Evolutionary conservation across 106 monocot genomes (phyloP).

Genomic region (Allium fistulosum): DNA sequence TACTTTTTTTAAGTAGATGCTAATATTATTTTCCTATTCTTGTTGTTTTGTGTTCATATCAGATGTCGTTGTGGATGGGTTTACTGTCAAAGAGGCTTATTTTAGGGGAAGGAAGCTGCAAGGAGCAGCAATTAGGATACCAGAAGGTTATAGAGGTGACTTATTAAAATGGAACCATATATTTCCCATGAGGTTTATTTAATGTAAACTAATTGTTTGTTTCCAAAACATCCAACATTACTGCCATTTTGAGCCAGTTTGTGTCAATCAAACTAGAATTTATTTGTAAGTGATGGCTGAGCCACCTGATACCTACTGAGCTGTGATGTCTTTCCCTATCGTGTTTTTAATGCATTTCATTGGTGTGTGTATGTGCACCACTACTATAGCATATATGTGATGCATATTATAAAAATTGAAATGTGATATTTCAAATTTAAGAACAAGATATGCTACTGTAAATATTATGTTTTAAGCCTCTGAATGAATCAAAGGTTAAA

Average conservation of each 20-base stretch:
- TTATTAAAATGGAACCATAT: neutral
- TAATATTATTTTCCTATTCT: too few relatives aligned
- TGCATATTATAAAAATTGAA: too few relatives aligned
- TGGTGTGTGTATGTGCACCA: too few relatives aligned
- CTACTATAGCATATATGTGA: too few relatives aligned
- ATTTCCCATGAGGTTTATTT: neutral
- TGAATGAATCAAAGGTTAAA: too few relatives aligned
- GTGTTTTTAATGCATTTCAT: too few relatives aligned
- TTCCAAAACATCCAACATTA: too few relatives aligned
- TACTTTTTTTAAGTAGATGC: neutral
- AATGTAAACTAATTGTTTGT: neutral
- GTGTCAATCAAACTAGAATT: neutral
- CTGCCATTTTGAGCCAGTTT: neutral
- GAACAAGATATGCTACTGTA: too few relatives aligned
- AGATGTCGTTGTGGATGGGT: slow-evolving; percentile 47
- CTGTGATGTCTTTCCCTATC: neutral
- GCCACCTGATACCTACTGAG: neutral
- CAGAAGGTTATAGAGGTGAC: slow-evolving; percentile 45
- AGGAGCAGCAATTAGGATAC: slow-evolving; percentile 36
- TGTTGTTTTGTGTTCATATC: neutral
- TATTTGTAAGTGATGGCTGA: neutral
- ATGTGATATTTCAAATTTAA: too few relatives aligned
- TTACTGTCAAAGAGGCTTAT: slow-evolving; percentile 46
- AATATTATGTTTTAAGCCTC: too few relatives aligned
- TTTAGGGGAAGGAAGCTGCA: slow-evolving; percentile 70